Conservation (phyloP, 2,329 filamentous ascomycete species). For the Rutstroemia sp. region DNA sequence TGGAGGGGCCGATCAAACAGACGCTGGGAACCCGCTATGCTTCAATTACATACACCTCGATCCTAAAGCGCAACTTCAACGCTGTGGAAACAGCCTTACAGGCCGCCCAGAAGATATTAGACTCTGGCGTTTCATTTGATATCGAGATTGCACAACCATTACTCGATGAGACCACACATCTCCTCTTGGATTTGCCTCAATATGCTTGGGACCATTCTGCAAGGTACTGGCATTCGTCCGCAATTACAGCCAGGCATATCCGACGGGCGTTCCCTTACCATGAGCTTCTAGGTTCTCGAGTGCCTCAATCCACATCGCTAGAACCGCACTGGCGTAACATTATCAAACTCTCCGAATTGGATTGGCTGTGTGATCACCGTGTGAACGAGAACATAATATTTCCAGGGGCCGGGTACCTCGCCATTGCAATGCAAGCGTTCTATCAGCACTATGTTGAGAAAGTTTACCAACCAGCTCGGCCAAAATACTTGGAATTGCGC, state of each 20-base stretch:
- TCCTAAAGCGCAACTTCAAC: conserved; percentile 8
- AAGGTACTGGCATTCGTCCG: conserved; percentile 45
- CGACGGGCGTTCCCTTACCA: not conserved
- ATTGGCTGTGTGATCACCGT: conserved; percentile 35
- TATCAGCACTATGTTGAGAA: conserved; percentile 2
- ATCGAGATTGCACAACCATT: conserved; percentile 41
- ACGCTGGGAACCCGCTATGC: conserved; percentile 30
- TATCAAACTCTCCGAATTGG: not conserved
- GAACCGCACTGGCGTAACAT: not conserved
- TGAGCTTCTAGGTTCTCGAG: not conserved
- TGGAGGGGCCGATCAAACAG: conserved; percentile 17
- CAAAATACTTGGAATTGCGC: too few species aligned
- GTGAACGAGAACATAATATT: conserved; percentile 34
- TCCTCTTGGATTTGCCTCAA: conserved; percentile 34
- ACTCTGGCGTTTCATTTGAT: conserved; percentile 28
- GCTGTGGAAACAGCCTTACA: conserved; percentile 10
- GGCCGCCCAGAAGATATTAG: conserved; percentile 9
- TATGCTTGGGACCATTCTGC: conserved; percentile 48
- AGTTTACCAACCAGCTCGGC: not conserved
- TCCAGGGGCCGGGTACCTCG: conserved; percentile 26
- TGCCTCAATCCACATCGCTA: not conserved
- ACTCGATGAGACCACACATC: conserved; percentile 15
- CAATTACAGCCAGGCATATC: conserved; percentile 35
- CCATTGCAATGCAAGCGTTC: conserved; percentile 27
- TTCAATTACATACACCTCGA: conserved; percentile 23